A percentile compares a stretch with the other conserved stretches of the same genome.
Evolutionary conservation across 2,329 filamentous ascomycete genomes (phyloP).

Genomic region (Rugonectria rugulosa): DNA sequence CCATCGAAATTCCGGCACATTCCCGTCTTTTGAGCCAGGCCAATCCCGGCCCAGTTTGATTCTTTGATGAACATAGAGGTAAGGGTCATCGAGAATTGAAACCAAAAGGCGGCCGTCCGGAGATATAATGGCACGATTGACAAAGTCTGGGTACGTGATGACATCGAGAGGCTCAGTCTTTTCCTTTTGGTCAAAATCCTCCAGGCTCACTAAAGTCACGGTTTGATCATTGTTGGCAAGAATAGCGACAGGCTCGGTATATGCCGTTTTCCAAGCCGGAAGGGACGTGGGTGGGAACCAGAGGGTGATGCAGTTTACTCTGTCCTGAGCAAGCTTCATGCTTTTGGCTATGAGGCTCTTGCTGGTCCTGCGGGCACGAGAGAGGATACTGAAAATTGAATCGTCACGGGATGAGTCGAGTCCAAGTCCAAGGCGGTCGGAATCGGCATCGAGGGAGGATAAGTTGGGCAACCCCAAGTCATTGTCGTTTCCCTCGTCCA

Average conservation of each 20-base stretch:
- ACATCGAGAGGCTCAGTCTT: slow-evolving; percentile 68
- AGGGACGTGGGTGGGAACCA: slow-evolving; percentile 60
- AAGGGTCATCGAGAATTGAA: slow-evolving; percentile 87
- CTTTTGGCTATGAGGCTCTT: slow-evolving; percentile 59
- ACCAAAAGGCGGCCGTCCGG: slow-evolving; percentile 83
- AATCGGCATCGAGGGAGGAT: slow-evolving; percentile 45
- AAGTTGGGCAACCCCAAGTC: slow-evolving; percentile 23
- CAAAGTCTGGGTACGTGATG: slow-evolving; percentile 79
- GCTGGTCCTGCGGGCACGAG: slow-evolving; percentile 48
- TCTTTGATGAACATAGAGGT: slow-evolving; percentile 81
- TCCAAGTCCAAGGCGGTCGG: slow-evolving; percentile 39
- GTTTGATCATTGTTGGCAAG: slow-evolving; percentile 92
- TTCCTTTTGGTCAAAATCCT: slow-evolving; percentile 58
- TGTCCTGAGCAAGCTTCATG: slow-evolving; percentile 63
- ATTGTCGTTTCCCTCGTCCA: slow-evolving; percentile 52
- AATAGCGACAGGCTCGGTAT: slow-evolving; percentile 67
- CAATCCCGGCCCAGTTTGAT: slow-evolving; percentile 45
- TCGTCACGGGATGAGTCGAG: slow-evolving; percentile 45
- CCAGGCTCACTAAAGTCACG: slow-evolving; percentile 82
- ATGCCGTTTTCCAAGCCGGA: slow-evolving; percentile 46
- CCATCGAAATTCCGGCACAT: slow-evolving; percentile 60
- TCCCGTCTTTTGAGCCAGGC: slow-evolving; percentile 37
- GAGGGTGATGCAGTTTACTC: slow-evolving; percentile 72
- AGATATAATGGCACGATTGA: slow-evolving; percentile 94
- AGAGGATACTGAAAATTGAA: slow-evolving; percentile 45